A percentile compares a stretch with the other conserved stretches of the same genome.
Evolutionary conservation across 306 rosid species (phyloP).

Genomic region (Medicago lupulina): DNA sequence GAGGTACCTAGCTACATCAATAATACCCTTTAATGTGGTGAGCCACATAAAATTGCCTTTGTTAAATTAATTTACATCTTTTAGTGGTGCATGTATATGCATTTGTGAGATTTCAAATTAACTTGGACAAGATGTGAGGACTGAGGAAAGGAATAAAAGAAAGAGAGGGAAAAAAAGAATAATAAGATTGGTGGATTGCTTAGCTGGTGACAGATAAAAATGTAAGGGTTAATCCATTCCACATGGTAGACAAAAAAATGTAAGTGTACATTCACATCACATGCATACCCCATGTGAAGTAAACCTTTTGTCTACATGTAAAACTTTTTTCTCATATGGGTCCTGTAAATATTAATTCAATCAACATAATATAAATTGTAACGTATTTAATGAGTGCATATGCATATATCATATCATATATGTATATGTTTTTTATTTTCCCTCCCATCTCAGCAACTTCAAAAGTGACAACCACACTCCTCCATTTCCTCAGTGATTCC

Average conservation of each 20-base stretch:
- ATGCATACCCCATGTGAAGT: constrained; percentile 81
- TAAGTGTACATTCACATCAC: constrained; percentile 84
- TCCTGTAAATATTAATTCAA: constrained; percentile 50
- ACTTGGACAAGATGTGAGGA: constrained; percentile 33
- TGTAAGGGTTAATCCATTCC: constrained; percentile 76
- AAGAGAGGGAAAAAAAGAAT: background rate
- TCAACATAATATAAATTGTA: constrained; percentile 44
- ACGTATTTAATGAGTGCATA: constrained; percentile 49
- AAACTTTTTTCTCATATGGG: constrained; percentile 50
- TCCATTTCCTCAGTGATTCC: constrained; percentile 41
- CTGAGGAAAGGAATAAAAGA: constrained; percentile 22
- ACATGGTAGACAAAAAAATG: constrained; percentile 89
- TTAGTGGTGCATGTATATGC: constrained; percentile 7
- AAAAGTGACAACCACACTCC: constrained; percentile 25
- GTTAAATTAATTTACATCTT: background rate
- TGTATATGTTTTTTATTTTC: background rate
- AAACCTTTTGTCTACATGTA: constrained; percentile 81
- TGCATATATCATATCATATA: constrained; percentile 21
- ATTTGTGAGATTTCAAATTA: constrained; percentile 26
- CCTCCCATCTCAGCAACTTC: constrained; percentile 36
- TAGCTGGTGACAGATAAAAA: constrained; percentile 93
- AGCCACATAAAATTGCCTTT: constrained; percentile 4
- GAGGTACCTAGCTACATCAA: constrained; percentile 9
- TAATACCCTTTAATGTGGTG: constrained; percentile 19
- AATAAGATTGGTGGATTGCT: constrained; percentile 70